Base-by-base conservation (phyloP, 345 rosid species). In the Noccaea bulbosa region DNA sequence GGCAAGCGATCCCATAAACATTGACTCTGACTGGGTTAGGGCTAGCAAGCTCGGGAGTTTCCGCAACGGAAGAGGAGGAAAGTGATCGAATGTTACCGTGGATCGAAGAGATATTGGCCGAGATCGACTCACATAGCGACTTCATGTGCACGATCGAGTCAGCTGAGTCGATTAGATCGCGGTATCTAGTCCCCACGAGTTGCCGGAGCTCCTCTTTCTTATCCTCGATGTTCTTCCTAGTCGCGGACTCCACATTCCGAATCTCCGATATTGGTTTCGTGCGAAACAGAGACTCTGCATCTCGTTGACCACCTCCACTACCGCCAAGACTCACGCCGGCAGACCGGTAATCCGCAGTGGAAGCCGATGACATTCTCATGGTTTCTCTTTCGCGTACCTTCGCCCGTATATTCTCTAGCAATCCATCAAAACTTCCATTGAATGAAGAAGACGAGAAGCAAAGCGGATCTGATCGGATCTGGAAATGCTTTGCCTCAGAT, bases 161-260 rank as follows among this genome's bases (percentile, higher is more conserved):
- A 7, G 98, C 98, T 6, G 97, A 93, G 80, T 93, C 98, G 69
- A 93, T 93, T 15, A 93, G 87, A 77, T 93, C 97, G 3, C 97
- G 83, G 80, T 93, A 93, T 48, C 96, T 81, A 78, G 87, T 91
- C 60, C 96, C 98, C 0, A 93, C 92, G 52, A 93, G 81, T 48
- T 86, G 97, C 20, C 96, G 87, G 53, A 93, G 93, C 88, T 93
- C 98, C 81, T 91, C 96, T 79, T 86, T 85, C 88, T 93, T 93
- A 70, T 88, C 86, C 65, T 90, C 85, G 80, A 91, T 87, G 87
- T 91, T 96, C 35, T 85, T 86, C 62, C 81, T 81, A 39, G 96
- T 87, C 47, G 80, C 57, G 57, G 86, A 74, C 78, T 91, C 97
- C 69, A 81, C 90, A 67, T 70, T 88, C 11, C 96, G 91, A 76